Conservation (phyloP, 2,329 filamentous ascomycete species). For the Talaromyces sp. region DNA sequence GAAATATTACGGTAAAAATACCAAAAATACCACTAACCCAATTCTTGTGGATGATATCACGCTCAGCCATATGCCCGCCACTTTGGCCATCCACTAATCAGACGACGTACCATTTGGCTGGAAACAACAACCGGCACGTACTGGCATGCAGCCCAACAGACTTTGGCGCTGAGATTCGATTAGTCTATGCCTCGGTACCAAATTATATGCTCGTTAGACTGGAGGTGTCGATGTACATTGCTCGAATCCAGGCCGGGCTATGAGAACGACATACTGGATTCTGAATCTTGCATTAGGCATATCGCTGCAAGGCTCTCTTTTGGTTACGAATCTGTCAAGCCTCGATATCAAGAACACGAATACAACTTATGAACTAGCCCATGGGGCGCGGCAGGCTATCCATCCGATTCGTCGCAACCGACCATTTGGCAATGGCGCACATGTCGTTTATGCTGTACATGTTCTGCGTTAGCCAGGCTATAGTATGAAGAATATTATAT, state of each 20-base stretch:
- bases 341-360: neutral
- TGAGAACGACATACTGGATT: neutral
- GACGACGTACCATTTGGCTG: neutral
- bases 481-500: neutral
- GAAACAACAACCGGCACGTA: neutral
- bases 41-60: no score
- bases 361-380: neutral
- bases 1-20: no score
- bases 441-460: neutral
- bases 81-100: neutral
- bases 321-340: neutral
- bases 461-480: neutral
- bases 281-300: constrained; percentile 3
- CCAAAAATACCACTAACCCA: no score
- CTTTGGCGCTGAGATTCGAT: neutral
- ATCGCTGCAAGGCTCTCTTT: neutral
- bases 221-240: neutral
- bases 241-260: neutral
- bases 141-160: neutral
- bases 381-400: neutral
- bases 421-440: neutral
- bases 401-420: neutral
- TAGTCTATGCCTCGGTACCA: neutral
- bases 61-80: no score
- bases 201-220: neutral